Evolutionary conservation across 108 stramenopile genomes (phyloP), one percentile per base, ranked within the genome.

Genomic region (Cyclotella sp.): DNA sequence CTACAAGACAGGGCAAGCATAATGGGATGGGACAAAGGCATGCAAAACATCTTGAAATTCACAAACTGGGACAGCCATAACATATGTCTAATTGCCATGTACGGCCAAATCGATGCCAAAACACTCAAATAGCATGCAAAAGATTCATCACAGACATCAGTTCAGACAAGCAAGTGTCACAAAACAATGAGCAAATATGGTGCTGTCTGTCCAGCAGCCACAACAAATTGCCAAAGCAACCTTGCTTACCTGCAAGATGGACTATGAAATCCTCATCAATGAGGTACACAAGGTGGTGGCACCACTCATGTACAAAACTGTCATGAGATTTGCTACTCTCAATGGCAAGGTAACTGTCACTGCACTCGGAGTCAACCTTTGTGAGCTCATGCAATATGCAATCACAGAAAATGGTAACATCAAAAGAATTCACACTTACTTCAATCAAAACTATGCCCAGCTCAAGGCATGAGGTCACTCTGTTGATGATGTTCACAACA

Each of bases 121-220:
- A n/a, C n/a, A n/a, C n/a, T n/a, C n/a, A n/a, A n/a, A n/a, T n/a
- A 13, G n/a, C 18, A 63, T 18, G 26, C 40, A 9, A 40, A 0
- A 28, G 1, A 13, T 41, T 27, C 18, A 21, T 41, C 19, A 15
- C 40, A n/a, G 39, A 6, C 12, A 39, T 30, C 29, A 41, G 7
- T n/a, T 13, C 29, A 30, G n/a, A 58, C 21, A 27, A 18, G 14
- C 21, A 22, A 22, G 62, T 34, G 5, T 8, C 62, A 27, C 62
- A 63, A 41, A 63, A 63, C 40, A 63, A 40, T 12, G 34, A 63
- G 62, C 26, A 30, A 34, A 63, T 63, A 34, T 13, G 12, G 15
- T 3, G 12, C 29, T 63, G n/a, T 34, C 40, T 63, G 18, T n/a
- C 1, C 34, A 34, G 6, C 34, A 34, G 34, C 34, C 34, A 5